phyloP scores from a whole-genome alignment of 306 rosid genomes.

The Castanospermum australe region DNA sequence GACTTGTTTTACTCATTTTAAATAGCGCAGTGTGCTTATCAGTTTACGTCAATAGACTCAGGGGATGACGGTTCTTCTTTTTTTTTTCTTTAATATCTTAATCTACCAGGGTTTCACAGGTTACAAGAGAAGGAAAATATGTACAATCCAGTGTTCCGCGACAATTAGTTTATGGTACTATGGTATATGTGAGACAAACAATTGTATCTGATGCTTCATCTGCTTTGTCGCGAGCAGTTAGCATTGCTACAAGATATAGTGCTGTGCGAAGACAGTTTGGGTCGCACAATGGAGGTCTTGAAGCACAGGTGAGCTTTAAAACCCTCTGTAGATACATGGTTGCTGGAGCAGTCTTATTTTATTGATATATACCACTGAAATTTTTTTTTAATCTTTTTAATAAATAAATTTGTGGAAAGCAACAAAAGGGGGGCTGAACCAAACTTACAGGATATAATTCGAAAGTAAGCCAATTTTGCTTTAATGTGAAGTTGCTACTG shows the following conservation, averaged over 20 bases:
- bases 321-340: not conserved
- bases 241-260: conserved; percentile 97
- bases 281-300: conserved; percentile 57
- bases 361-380: not conserved
- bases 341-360: conserved; percentile 19
- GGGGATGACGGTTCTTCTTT: conserved; percentile 25
- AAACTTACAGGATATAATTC: not conserved
- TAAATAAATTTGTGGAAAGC: not conserved
- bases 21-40: not conserved
- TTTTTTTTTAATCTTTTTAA: not conserved
- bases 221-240: conserved; percentile 90
- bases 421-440: not conserved
- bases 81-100: too few relatives aligned
- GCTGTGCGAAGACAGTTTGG: conserved; percentile 98
- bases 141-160: conserved; percentile 87
- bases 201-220: conserved; percentile 89
- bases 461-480: not conserved
- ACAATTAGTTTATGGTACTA: conserved; percentile 92
- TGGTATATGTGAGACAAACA: conserved; percentile 90
- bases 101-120: conserved; percentile 79
- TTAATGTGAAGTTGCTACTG: not conserved
- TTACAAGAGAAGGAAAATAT: conserved; percentile 88
- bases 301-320: conserved; percentile 69
- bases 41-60: not conserved
- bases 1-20: not conserved